phyloP scores from a whole-genome alignment of 2,329 filamentous ascomycete species.

The Ophiostoma populinum region DNA sequence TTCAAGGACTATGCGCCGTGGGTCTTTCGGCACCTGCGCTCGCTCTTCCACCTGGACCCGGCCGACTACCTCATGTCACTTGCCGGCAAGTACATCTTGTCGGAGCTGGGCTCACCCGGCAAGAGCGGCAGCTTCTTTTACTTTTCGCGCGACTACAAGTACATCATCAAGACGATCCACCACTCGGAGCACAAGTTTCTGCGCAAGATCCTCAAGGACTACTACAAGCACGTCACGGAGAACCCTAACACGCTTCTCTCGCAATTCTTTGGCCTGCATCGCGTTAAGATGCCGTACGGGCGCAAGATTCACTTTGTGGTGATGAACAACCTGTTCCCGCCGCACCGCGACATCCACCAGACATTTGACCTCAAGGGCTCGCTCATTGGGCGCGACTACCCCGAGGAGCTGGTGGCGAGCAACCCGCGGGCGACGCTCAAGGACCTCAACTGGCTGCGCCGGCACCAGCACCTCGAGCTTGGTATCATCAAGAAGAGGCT shows the following conservation, averaged over 20 bases:
- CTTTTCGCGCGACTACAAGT: constrained; percentile 98
- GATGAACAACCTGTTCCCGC: constrained; percentile 98
- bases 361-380: constrained; percentile 97
- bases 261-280: constrained; percentile 92
- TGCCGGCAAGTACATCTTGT: constrained; percentile 96
- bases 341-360: constrained; percentile 90
- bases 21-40: constrained; percentile 87
- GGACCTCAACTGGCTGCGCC: constrained; percentile 87
- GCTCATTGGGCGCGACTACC: constrained; percentile 81
- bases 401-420: constrained; percentile 68
- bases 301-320: constrained; percentile 98
- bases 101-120: constrained; percentile 87
- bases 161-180: constrained; percentile 99
- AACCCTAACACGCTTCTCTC: constrained; percentile 96
- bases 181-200: constrained; percentile 84
- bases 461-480: constrained; percentile 71
- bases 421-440: constrained; percentile 91
- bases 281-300: constrained; percentile 95
- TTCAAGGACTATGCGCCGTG: constrained; percentile 99
- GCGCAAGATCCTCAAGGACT: constrained; percentile 70
- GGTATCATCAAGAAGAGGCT: constrained; percentile 74
- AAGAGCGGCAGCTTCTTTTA: constrained; percentile 99
- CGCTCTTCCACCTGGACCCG: constrained; percentile 79
- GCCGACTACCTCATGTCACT: constrained; percentile 97
- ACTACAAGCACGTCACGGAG: constrained; percentile 79